Evolutionary conservation across 2,329 filamentous ascomycete genomes (phyloP), one percentile per base, ranked within the genome.

Genomic region (Colletotrichum abscissum): DNA sequence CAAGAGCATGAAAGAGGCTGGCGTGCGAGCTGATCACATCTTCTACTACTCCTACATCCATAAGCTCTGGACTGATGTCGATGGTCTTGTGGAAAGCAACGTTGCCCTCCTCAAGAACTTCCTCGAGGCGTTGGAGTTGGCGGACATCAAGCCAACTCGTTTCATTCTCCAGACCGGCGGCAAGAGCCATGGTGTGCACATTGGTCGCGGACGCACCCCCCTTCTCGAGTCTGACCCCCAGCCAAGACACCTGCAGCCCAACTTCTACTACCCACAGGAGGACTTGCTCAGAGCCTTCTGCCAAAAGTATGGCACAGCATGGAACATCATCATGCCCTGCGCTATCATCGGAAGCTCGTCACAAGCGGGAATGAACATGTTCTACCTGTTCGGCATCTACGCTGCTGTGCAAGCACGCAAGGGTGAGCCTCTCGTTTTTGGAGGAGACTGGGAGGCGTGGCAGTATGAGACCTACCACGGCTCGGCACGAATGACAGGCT

Each of bases 121-220:
- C 1, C 65, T 72, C 5, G 67, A 54, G 14, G 63, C 72, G 4
- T 49, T 72, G 7, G 26, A 59, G 28, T 5, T 62, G 5, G 72
- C 64, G 1, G 52, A 28, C 4, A 28, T 66, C 24, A 52, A 33
- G 22, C 67, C 64, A 12, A 24, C 42, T 30, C 52, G 62, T 35
- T 67, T 62, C 38, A 38, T 74, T 16, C 68, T 68, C 1, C 72
- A 74, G 54, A 74, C 67, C 7, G 67, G 72, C 19, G 72, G 68
- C 68, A 72, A 74, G n/a, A 65, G 67, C 54, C 64, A 72, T 26
- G 69, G 63, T 3, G 35, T 67, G n/a, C 63, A 74, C 14, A 70
- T 67, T 11, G 67, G 67, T 0, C 63, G 68, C 9, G 63, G 55
- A 49, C 68, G 57, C 1, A 63, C 63, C 1, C 68, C 72, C 0